Base-by-base conservation (phyloP, 495 filamentous ascomycete species). In the Usnea hakonensis region DNA sequence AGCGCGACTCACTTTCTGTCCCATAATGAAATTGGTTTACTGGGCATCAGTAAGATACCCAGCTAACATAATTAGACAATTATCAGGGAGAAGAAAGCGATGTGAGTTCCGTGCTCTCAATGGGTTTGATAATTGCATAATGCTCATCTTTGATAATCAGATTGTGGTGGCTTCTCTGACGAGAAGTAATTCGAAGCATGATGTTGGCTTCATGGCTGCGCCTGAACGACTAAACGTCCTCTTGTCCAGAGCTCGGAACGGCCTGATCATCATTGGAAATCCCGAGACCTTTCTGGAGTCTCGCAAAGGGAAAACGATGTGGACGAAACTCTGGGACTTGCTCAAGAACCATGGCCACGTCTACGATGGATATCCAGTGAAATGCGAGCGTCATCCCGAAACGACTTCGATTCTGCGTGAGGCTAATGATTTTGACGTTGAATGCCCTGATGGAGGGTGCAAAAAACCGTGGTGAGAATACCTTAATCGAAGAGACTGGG, bases 51-150 rank as follows among this genome's bases (percentile, higher is more conserved):
- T n/a, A n/a, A n/a, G n/a, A n/a, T n/a, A n/a, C n/a, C n/a, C n/a
- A n/a, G n/a, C n/a, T n/a, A n/a, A n/a, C n/a, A 56, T 48, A 21
- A 54, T n/a, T 66, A 86, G 87, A 91, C 67, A 91, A 91, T 60
- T 93, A 87, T 62, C 89, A 91, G 70, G 89, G 89, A 4, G 88
- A 93, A 65, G 89, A 93, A 62, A 87, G 83, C 55, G 82, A 91
- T 8, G 23, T 61, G 10, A 55, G 52, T n/a, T 19, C n/a, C n/a
- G n/a, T n/a, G n/a, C n/a, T n/a, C n/a, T n/a, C 16, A 4, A 43
- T 43, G 4, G 40, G n/a, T 13, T 19, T 1, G 5, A 43, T n/a
- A 4, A 5, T 43, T 43, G 40, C 8, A 13, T 43, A n/a, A 7
- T 19, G n/a, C 41, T 44, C 7, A 44, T 23, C 41, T 44, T 23